Percentiles rank a stretch among this genome's conserved stretches.
Evolutionary conservation across 2,329 filamentous ascomycete species (phyloP).

Genomic region (Stachybotrys chartarum): DNA sequence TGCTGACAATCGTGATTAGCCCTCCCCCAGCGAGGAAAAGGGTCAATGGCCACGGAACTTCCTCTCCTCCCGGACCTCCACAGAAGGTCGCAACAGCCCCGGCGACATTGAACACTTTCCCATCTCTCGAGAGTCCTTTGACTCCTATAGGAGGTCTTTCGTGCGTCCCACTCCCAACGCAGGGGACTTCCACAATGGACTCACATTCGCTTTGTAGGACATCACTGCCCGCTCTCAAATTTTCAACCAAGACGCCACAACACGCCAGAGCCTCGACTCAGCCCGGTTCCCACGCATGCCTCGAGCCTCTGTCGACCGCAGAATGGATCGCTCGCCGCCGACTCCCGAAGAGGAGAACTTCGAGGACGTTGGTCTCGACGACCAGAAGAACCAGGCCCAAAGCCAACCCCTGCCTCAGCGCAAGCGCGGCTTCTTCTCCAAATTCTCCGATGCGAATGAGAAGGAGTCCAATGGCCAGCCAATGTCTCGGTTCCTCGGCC

Average conservation of each 20-base stretch:
- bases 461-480: slow-evolving; percentile 25
- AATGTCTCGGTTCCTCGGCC: slow-evolving; percentile 56
- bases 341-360: slow-evolving; percentile 77
- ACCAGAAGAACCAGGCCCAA: slow-evolving; percentile 40
- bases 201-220: slow-evolving; percentile 50
- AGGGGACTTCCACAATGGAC: neutral
- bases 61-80: slow-evolving; percentile 44
- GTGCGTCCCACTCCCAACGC: slow-evolving; percentile 41
- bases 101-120: slow-evolving; percentile 88
- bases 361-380: slow-evolving; percentile 86
- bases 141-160: slow-evolving; percentile 93
- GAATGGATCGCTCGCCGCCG: slow-evolving; percentile 52
- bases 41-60: slow-evolving; percentile 63
- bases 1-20: slow-evolving; percentile 36
- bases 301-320: slow-evolving; percentile 51
- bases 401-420: slow-evolving; percentile 15
- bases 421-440: slow-evolving; percentile 68
- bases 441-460: slow-evolving; percentile 57
- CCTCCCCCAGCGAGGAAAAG: slow-evolving; percentile 83
- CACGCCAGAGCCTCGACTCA: slow-evolving; percentile 76
- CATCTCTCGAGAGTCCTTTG: slow-evolving; percentile 94
- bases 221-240: slow-evolving; percentile 84
- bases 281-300: slow-evolving; percentile 56
- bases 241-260: slow-evolving; percentile 47
- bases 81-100: slow-evolving; percentile 52